Base-by-base conservation (phyloP, 2,329 filamentous ascomycete genomes). In the Diaporthe vexans region DNA sequence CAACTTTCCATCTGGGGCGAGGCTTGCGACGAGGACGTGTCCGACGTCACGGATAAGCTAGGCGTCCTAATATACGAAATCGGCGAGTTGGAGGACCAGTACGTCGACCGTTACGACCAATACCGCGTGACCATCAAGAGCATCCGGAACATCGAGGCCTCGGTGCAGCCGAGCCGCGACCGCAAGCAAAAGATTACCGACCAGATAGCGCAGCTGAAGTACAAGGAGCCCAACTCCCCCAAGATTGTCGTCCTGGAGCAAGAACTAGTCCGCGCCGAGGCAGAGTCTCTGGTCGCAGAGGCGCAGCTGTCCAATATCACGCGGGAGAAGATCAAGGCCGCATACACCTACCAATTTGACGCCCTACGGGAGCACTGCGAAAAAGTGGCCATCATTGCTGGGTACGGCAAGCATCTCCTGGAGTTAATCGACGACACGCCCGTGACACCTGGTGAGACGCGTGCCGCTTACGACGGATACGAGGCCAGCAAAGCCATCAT, bases 161-260 rank as follows among this genome's bases (percentile, higher is more conserved):
- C 96, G 29, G 97, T 99, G 68, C 97, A 99, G 86, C 97, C 97
- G 73, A 98, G 95, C 88, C 91, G 97, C 86, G 97, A 99, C 86
- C 94, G 97, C 97, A 99, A 99, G 88, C 96, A 98, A 85, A 99
- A 98, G 87, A 98, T 99, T 82, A 98, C 95, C 80, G 97, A 99
- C 83, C 95, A 98, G 83, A 99, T 99, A 80, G 96, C 97, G 68
- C 96, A 98, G 85, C 91, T 99, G 80, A 99, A 99, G 86, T 99
- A 98, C 91, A 99, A 99, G 88, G 97, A 99, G 85, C 97, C 97
- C 79, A 98, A 97, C 88, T 98, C 95, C 48, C 95, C 96, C 77
- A 97, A 95, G 87, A 98, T 99, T 79, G 95, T 98, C 74, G 95
- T 99, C 54, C 92, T 99, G 72, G 97, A 99, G 86, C 97, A 99